Evolutionary conservation across 192 early-diverging fungal species (phyloP).

Genomic region (Phycomyces blakesleeanus): DNA sequence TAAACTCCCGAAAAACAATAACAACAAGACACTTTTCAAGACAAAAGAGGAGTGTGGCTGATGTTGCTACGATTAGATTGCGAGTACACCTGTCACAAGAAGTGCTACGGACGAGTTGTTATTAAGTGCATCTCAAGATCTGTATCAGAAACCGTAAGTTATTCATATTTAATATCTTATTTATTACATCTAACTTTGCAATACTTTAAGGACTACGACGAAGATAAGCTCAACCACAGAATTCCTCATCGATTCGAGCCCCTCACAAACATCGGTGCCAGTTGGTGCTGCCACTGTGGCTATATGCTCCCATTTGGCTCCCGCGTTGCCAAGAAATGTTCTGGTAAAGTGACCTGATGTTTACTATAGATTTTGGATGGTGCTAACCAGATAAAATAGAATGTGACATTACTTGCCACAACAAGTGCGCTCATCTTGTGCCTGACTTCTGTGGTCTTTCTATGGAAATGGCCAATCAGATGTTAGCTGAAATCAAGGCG

Average conservation of each 20-base stretch:
- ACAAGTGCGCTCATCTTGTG: constrained; percentile 77
- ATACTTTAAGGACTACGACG: constrained; percentile 51
- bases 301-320: constrained; percentile 89
- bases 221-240: constrained; percentile 76
- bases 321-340: constrained; percentile 50
- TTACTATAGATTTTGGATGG: background rate
- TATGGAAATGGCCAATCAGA: constrained; percentile 81
- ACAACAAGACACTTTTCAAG: too few relatives aligned
- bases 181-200: background rate
- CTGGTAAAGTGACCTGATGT: constrained; percentile 36
- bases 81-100: constrained; percentile 90
- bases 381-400: constrained; percentile 44
- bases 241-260: constrained; percentile 96
- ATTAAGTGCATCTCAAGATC: constrained; percentile 84
- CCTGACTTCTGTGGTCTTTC: constrained; percentile 93
- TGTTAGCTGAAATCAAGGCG: constrained; percentile 80
- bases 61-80: constrained; percentile 57
- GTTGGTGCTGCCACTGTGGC: constrained; percentile 99
- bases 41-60: too few relatives aligned
- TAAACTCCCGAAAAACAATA: constrained; percentile 34
- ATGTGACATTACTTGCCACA: constrained; percentile 80
- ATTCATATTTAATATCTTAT: background rate
- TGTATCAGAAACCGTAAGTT: constrained; percentile 50
- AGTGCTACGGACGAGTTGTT: constrained; percentile 80
- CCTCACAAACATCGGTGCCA: constrained; percentile 75